Evolutionary conservation across 2,329 filamentous ascomycete genomes (phyloP).

Genomic region (Penicillium palitans): DNA sequence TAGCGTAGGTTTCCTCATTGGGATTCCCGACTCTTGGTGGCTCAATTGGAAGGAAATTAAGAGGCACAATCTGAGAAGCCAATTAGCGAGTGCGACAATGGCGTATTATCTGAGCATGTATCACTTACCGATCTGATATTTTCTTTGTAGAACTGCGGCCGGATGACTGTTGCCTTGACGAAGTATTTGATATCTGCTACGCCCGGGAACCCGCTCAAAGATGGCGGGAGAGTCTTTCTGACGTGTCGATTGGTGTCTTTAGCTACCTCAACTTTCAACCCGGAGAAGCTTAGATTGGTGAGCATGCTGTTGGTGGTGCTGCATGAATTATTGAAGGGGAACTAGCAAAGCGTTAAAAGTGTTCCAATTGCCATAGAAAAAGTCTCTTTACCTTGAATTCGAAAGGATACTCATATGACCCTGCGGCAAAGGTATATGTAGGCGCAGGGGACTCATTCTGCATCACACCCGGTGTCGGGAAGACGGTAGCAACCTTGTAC

Average conservation of each 20-base stretch:
- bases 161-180: constrained; percentile 88
- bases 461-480: constrained; percentile 46
- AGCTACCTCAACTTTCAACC: constrained; percentile 48
- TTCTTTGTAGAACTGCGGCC: constrained; percentile 86
- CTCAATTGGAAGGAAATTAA: constrained; percentile 92
- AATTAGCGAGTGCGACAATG: background rate
- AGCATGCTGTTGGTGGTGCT: constrained; percentile 46
- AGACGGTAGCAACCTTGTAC: constrained; percentile 50
- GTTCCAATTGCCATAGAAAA: background rate
- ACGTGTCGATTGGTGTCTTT: constrained; percentile 62
- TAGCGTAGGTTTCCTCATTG: constrained; percentile 79
- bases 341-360: constrained; percentile 29
- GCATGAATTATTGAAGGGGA: constrained; percentile 54
- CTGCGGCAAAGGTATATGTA: constrained; percentile 48
- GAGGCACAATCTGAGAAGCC: constrained; percentile 50
- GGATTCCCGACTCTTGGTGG: constrained; percentile 69
- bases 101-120: background rate
- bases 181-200: constrained; percentile 92
- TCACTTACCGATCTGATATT: constrained; percentile 65
- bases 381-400: constrained; percentile 46
- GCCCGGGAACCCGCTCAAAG: constrained; percentile 79
- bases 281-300: constrained; percentile 48
- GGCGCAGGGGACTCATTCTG: constrained; percentile 37
- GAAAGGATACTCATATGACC: constrained; percentile 52
- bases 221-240: constrained; percentile 83